These are phyloP conservation scores for Bruguiera sexangula DNA, from an alignment of 345 rosid genomes.

Conservation along the genomic window DNA sequence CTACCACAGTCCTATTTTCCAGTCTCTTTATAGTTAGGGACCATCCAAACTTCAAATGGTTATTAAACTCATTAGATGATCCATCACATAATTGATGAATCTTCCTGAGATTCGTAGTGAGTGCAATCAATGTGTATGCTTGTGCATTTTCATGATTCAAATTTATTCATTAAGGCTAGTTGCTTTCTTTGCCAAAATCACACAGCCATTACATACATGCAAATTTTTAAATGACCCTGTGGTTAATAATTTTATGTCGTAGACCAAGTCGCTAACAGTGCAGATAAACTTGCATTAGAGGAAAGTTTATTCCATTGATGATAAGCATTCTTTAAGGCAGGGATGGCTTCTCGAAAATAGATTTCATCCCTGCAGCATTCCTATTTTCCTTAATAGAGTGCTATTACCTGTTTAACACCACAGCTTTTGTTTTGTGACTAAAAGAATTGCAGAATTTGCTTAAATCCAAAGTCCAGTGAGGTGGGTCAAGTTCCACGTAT, in stretches of 20 bases:
- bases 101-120: not conserved
- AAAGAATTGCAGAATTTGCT: constrained; percentile 43
- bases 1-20: not conserved
- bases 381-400: not conserved
- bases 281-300: not conserved
- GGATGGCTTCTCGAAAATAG: not conserved
- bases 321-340: too few species aligned
- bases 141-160: not conserved
- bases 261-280: not conserved
- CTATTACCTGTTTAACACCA: constrained; percentile 55
- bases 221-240: not conserved
- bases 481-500: constrained; percentile 53
- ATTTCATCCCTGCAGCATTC: not conserved
- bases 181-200: not conserved
- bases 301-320: not conserved
- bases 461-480: constrained; percentile 46
- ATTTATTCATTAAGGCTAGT: not conserved
- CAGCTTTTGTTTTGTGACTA: constrained; percentile 46
- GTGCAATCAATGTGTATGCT: not conserved
- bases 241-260: not conserved
- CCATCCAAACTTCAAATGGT: not conserved
- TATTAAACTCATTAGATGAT: not conserved
- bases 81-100: not conserved
- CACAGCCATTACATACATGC: too few species aligned
- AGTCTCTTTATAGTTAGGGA: not conserved